These are phyloP conservation scores for Neoarthrinium moseri DNA, from an alignment of 2,329 filamentous ascomycete species.

Conservation along the genomic window DNA sequence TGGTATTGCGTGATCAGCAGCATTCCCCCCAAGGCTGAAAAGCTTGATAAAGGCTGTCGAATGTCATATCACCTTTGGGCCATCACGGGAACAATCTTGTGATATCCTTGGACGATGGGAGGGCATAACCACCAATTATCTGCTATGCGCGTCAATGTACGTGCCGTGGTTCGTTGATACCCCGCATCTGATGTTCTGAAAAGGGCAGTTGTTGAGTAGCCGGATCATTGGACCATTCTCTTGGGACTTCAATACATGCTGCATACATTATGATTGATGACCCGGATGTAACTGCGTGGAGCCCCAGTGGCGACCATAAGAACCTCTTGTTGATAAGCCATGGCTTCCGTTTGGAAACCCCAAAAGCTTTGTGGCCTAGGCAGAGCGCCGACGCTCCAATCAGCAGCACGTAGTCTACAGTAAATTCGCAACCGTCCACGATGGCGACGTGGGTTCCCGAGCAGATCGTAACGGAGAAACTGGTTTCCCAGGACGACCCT, in stretches of 20 bases:
- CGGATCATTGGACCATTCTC: constrained; percentile 2
- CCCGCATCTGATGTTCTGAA: constrained; percentile 5
- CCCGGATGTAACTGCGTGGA: too few species aligned
- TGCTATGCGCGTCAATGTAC: not conserved
- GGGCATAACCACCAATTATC: not conserved
- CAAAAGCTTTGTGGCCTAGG: too few species aligned
- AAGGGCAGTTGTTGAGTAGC: constrained; percentile 6
- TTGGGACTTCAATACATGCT: not conserved
- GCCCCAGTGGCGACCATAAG: too few species aligned
- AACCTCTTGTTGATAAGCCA: not conserved
- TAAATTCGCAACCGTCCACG: not conserved
- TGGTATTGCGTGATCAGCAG: not conserved
- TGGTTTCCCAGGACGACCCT: constrained; percentile 12
- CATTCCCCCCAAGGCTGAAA: not conserved
- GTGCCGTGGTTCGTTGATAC: not conserved
- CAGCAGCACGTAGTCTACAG: not conserved
- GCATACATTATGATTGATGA: not conserved
- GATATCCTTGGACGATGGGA: too few species aligned
- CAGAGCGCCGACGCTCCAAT: too few species aligned
- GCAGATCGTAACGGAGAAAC: constrained; percentile 14
- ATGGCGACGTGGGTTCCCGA: constrained; percentile 24
- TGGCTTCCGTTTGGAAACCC: too few species aligned
- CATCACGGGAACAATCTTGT: too few species aligned
- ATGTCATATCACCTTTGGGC: too few species aligned
- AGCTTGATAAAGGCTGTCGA: too few species aligned